Evolutionary conservation across 2,329 filamentous ascomycete genomes (phyloP).

Genomic region (Alternaria atra): DNA sequence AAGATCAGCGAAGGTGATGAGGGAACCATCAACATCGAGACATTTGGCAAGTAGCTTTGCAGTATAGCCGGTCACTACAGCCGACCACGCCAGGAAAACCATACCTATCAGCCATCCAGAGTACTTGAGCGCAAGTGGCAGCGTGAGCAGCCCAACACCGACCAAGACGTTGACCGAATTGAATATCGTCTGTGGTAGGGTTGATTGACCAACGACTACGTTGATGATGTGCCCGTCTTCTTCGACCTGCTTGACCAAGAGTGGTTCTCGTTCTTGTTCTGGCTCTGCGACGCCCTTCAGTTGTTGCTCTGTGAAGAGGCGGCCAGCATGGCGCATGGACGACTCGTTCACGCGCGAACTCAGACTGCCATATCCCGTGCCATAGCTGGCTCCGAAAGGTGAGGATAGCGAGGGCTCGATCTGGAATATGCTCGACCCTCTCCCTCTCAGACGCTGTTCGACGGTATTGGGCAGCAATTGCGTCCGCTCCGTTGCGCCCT

Average conservation of each 20-base stretch:
- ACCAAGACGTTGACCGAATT: constrained; percentile 96
- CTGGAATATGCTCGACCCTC: constrained; percentile 57
- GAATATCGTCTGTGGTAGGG: constrained; percentile 92
- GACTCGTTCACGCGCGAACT: constrained; percentile 65
- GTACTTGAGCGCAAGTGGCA: constrained; percentile 88
- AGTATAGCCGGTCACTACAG: constrained; percentile 82
- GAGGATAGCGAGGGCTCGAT: constrained; percentile 68
- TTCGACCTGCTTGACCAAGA: constrained; percentile 89
- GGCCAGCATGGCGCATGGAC: constrained; percentile 65
- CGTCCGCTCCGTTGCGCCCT: constrained; percentile 42
- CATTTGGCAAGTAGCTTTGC: constrained; percentile 86
- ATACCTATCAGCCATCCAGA: constrained; percentile 89
- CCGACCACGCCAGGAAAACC: constrained; percentile 75
- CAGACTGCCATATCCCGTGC: constrained; percentile 68
- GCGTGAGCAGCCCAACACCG: constrained; percentile 85
- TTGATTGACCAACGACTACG: constrained; percentile 91
- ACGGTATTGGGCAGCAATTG: constrained; percentile 39
- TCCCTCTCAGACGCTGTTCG: constrained; percentile 41
- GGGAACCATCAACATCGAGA: constrained; percentile 81
- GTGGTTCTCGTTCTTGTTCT: constrained; percentile 67
- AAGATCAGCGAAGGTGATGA: constrained; percentile 94
- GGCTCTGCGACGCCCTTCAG: constrained; percentile 53
- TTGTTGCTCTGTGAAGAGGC: constrained; percentile 59
- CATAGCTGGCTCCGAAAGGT: constrained; percentile 76
- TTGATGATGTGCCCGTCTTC: constrained; percentile 84